Percentiles rank a stretch among this genome's conserved stretches.
Evolutionary conservation across 2,329 filamentous ascomycete genomes (phyloP).

Genomic region (Ceratocystis lukuohia): DNA sequence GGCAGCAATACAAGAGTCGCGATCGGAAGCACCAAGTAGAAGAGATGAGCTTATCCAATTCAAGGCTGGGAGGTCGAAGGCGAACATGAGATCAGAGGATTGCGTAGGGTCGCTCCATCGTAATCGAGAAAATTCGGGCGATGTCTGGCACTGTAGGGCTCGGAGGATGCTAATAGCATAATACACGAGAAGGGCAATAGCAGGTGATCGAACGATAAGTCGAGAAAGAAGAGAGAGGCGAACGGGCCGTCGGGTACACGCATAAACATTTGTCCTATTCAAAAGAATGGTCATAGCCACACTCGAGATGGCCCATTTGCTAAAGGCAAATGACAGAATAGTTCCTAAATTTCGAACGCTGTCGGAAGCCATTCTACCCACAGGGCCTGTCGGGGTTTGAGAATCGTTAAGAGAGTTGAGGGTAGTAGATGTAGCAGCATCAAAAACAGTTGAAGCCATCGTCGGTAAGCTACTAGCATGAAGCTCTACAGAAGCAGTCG

Average conservation of each 20-base stretch:
- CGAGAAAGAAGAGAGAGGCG: conserved; percentile 60
- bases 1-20: conserved; percentile 59
- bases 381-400: conserved; percentile 22
- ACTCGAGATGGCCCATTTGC: conserved; percentile 82
- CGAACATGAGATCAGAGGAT: conserved; percentile 54
- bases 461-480: not conserved
- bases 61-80: conserved; percentile 53
- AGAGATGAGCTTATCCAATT: conserved; percentile 59
- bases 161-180: conserved; percentile 62
- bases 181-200: conserved; percentile 54
- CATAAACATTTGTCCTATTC: conserved; percentile 88
- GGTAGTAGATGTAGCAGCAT: not conserved
- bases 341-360: conserved; percentile 60
- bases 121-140: conserved; percentile 53
- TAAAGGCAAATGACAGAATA: conserved; percentile 80
- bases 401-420: conserved; percentile 11
- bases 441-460: conserved; percentile 6
- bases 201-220: conserved; percentile 54
- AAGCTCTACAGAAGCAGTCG: not conserved
- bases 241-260: conserved; percentile 71
- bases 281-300: conserved; percentile 75
- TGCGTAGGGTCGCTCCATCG: conserved; percentile 57
- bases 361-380: conserved; percentile 42
- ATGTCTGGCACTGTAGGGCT: conserved; percentile 85
- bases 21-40: conserved; percentile 60